phyloP scores from a whole-genome alignment of 371 early-diverging fungal genomes.

The Rhizopus sp. region DNA sequence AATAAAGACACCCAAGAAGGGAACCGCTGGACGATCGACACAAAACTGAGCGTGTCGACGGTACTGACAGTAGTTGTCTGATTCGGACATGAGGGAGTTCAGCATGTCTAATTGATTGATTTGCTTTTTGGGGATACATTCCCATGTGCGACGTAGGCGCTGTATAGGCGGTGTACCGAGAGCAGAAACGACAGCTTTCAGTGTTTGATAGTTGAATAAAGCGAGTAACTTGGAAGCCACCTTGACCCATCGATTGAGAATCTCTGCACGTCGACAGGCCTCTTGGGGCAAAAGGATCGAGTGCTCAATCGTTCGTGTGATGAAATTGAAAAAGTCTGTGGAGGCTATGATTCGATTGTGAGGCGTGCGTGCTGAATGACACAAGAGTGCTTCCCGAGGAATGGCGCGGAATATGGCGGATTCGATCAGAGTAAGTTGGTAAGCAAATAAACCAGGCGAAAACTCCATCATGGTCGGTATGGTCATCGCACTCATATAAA shows the following conservation, averaged over 20 bases:
- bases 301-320: conserved; percentile 70
- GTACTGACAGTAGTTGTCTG: conserved; percentile 66
- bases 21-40: conserved; percentile 54
- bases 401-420: conserved; percentile 65
- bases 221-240: conserved; percentile 58
- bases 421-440: conserved; percentile 70
- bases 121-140: conserved; percentile 66
- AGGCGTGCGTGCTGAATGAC: conserved; percentile 66
- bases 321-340: conserved; percentile 80
- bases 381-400: conserved; percentile 54
- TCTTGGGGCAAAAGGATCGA: conserved; percentile 62
- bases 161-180: conserved; percentile 70
- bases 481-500: conserved; percentile 53
- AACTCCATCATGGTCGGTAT: conserved; percentile 59
- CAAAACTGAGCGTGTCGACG: conserved; percentile 49
- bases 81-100: conserved; percentile 61
- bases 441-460: conserved; percentile 64
- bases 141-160: conserved; percentile 74
- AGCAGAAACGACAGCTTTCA: conserved; percentile 69
- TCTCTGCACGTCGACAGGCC: conserved; percentile 56
- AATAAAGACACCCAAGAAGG: conserved; percentile 74
- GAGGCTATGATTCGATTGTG: conserved; percentile 63
- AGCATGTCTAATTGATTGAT: conserved; percentile 52
- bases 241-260: conserved; percentile 70
- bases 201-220: conserved; percentile 67